These are phyloP conservation scores for Cephalotrichum gorgonifer DNA, from an alignment of 2,329 filamentous ascomycete species.

Conservation along the genomic window DNA sequence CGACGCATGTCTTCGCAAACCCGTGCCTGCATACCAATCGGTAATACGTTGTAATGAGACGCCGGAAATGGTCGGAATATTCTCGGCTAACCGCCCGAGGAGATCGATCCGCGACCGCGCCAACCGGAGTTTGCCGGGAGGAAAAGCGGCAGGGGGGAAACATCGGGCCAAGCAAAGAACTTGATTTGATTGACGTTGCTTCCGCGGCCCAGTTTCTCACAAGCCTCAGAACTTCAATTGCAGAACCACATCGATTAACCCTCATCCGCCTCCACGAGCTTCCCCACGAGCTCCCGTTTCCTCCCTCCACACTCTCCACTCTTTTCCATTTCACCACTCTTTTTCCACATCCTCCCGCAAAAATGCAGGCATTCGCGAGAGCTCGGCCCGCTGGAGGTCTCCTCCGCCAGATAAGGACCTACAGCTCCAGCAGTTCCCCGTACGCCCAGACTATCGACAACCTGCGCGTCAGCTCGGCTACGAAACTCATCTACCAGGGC, in stretches of 20 bases:
- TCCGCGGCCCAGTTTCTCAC: background rate
- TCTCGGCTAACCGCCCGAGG: background rate
- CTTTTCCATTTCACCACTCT: background rate
- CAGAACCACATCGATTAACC: background rate
- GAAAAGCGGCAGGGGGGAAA: background rate
- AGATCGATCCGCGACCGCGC: background rate
- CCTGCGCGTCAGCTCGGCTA: conserved; percentile 85
- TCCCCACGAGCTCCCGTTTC: background rate
- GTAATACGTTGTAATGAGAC: background rate
- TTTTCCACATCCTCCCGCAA: conserved; percentile 17
- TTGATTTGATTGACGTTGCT: background rate
- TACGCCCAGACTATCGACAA: conserved; percentile 71
- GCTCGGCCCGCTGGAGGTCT: conserved; percentile 56
- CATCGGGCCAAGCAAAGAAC: background rate
- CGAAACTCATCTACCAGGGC: conserved; percentile 92
- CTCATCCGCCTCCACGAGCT: background rate
- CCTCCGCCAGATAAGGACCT: conserved; percentile 56
- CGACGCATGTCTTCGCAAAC: too few relatives aligned
- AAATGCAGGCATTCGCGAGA: conserved; percentile 80
- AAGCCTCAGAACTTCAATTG: background rate
- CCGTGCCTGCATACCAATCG: background rate
- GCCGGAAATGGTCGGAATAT: background rate
- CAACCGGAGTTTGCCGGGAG: background rate
- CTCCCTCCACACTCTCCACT: conserved; percentile 5
- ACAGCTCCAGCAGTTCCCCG: conserved; percentile 60